Conservation (phyloP, 1,139 yeast genomes). For the Yamadazyma diospyri region DNA sequence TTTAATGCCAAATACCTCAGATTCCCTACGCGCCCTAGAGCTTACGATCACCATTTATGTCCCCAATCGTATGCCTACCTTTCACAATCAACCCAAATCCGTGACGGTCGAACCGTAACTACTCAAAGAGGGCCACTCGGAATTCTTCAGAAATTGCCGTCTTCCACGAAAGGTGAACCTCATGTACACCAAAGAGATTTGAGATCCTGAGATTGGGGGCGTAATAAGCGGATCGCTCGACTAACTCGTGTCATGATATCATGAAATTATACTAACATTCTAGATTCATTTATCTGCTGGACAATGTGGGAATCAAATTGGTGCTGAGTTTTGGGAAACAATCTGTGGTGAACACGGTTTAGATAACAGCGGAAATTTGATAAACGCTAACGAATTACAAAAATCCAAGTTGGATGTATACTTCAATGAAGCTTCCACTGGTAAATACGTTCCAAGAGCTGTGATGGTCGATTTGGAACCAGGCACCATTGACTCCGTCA, state of each 20-base stretch:
- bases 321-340: slow-evolving; percentile 98
- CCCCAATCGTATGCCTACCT: no score
- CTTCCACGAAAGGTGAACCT: no score
- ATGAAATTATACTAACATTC: neutral
- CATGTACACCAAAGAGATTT: no score
- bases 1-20: neutral
- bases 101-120: no score
- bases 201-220: no score
- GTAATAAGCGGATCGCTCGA: no score
- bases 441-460: slow-evolving; percentile 91
- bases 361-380: slow-evolving; percentile 76
- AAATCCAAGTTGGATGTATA: slow-evolving; percentile 51
- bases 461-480: slow-evolving; percentile 92
- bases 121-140: no score
- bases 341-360: slow-evolving; percentile 96
- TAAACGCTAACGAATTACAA: slow-evolving; percentile 66
- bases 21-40: slow-evolving; percentile 2
- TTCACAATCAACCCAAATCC: no score
- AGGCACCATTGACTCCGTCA: slow-evolving; percentile 84
- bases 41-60: no score
- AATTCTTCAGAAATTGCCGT: no score
- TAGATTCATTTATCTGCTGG: slow-evolving; percentile 95
- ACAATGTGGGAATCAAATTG: slow-evolving; percentile 99
- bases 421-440: slow-evolving; percentile 63
- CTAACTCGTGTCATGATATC: no score